Evolutionary conservation across 345 rosid species (phyloP).

Genomic region (Arabis alpina): DNA sequence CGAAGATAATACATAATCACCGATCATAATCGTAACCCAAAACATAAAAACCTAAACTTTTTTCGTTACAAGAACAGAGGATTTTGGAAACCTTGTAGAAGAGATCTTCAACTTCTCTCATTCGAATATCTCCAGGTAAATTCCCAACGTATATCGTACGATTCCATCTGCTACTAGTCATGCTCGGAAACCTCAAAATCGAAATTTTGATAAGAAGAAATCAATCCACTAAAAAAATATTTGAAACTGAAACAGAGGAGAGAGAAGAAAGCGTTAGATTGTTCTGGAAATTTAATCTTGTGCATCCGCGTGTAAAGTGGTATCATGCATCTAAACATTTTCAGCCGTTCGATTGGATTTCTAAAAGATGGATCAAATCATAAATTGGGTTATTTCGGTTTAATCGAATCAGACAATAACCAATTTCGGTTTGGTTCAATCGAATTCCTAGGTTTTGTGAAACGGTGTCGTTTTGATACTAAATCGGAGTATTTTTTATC

Average conservation of each 20-base stretch:
- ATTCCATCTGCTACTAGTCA: constrained; percentile 77
- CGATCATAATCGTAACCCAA: neutral
- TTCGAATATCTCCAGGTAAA: constrained; percentile 88
- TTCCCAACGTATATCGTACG: constrained; percentile 94
- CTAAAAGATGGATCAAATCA: too few species aligned
- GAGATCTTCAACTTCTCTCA: constrained; percentile 89
- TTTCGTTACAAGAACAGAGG: too few species aligned
- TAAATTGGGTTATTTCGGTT: neutral
- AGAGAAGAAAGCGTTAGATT: constrained; percentile 26
- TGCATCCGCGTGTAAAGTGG: constrained; percentile 23
- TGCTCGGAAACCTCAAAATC: constrained; percentile 38
- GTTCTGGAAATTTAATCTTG: constrained; percentile 27
- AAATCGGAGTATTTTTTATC: constrained; percentile 8
- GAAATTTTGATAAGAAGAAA: neutral
- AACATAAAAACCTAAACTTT: neutral
- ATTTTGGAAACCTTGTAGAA: constrained; percentile 67
- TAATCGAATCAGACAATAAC: neutral
- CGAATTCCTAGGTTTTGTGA: constrained; percentile 23
- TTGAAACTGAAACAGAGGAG: constrained; percentile 17
- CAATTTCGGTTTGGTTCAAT: neutral
- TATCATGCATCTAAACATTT: neutral
- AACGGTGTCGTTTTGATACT: constrained; percentile 30
- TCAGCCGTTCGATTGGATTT: constrained; percentile 9
- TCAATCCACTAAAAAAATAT: neutral
- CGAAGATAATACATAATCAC: neutral